A percentile compares a stretch with the other conserved stretches of the same genome.
Evolutionary conservation across 192 early-diverging fungal species (phyloP).

Genomic region (Mortierella antarctica): DNA sequence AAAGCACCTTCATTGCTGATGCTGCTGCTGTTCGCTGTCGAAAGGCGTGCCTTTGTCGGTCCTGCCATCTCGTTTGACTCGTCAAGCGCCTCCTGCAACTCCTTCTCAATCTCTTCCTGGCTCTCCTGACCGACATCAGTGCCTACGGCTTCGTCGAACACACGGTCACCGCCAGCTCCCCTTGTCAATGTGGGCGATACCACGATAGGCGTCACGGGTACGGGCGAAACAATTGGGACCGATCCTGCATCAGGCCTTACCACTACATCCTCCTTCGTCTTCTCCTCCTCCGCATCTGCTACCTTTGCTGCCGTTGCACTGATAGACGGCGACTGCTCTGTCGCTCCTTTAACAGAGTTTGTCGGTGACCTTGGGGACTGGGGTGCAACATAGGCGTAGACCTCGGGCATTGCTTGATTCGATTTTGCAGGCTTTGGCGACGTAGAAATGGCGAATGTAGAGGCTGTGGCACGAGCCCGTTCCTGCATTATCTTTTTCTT

Average conservation of each 20-base stretch:
- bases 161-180: slow-evolving; percentile 1
- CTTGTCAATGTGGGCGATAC: slow-evolving; percentile 30
- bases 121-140: slow-evolving; percentile 12
- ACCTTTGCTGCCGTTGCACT: not conserved
- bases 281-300: not conserved
- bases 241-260: too few species aligned
- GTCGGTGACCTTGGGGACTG: not conserved
- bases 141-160: not conserved
- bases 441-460: slow-evolving; percentile 34
- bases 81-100: slow-evolving; percentile 30
- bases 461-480: slow-evolving; percentile 39
- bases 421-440: not conserved
- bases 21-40: not conserved
- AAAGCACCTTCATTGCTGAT: not conserved
- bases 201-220: slow-evolving; percentile 9
- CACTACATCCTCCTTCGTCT: not conserved
- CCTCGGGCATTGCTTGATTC: not conserved
- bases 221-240: slow-evolving; percentile 16
- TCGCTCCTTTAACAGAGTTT: not conserved
- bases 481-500: slow-evolving; percentile 47
- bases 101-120: slow-evolving; percentile 41
- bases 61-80: slow-evolving; percentile 3
- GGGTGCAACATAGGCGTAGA: slow-evolving; percentile 34
- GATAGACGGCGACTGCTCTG: not conserved
- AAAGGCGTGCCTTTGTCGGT: not conserved